A percentile compares a stretch with the other conserved stretches of the same genome.
Conservation (phyloP, 352 stramenopile genomes). For the Globisporangium paddicum region DNA sequence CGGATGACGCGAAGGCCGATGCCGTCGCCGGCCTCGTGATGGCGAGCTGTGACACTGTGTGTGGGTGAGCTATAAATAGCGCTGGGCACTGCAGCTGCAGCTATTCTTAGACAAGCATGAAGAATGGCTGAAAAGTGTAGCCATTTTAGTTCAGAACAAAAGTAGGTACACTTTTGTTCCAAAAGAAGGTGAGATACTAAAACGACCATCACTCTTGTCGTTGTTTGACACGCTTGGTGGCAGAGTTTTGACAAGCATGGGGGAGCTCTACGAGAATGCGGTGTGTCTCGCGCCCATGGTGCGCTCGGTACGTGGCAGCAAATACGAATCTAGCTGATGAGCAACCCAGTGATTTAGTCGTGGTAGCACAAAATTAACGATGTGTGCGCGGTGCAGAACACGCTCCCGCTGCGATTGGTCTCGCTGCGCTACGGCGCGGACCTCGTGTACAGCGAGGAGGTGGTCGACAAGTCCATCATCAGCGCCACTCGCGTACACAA, state of each 20-base stretch:
- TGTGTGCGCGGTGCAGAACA: conserved; percentile 48
- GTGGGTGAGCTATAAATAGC: not conserved
- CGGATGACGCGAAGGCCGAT: not conserved
- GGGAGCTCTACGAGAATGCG: conserved; percentile 65
- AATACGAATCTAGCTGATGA: not conserved
- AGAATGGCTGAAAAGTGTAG: not conserved
- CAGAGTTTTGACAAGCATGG: conserved; percentile 4
- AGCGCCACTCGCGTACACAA: conserved; percentile 82
- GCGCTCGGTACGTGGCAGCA: conserved; percentile 63
- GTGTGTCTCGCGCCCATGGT: conserved; percentile 93
- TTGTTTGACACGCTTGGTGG: not conserved
- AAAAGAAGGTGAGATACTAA: not conserved
- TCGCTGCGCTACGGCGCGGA: conserved; percentile 91
- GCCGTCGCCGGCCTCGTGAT: not conserved
- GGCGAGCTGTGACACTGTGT: not conserved
- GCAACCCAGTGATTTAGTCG: too few species aligned
- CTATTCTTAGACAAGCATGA: not conserved
- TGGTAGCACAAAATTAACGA: not conserved
- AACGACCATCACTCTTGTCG: not conserved
- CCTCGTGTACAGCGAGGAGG: conserved; percentile 93
- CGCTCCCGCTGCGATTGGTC: conserved; percentile 87
- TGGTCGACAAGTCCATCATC: conserved; percentile 92
- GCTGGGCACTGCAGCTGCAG: not conserved
- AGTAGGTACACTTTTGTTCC: not conserved
- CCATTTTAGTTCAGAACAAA: not conserved